Percentiles rank a stretch among this genome's conserved stretches.
Evolutionary conservation across 2,329 filamentous ascomycete species (phyloP).

Genomic region (Fusarium gaditjirri): DNA sequence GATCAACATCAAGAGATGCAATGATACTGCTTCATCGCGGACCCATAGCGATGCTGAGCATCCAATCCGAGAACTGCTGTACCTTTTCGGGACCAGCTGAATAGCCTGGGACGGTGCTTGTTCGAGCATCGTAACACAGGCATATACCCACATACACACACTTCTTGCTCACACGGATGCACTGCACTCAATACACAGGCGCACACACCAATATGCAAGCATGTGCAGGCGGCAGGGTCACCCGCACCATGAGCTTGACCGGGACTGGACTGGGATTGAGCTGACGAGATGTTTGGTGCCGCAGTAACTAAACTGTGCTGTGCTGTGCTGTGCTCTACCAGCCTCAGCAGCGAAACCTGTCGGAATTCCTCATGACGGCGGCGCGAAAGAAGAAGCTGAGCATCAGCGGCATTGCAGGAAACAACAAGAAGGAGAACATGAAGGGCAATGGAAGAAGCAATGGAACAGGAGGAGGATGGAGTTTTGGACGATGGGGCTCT

Average conservation of each 20-base stretch:
- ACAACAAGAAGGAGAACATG: slow-evolving; percentile 31
- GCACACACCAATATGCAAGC: slow-evolving; percentile 11
- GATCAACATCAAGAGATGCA: not conserved
- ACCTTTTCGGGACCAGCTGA: slow-evolving; percentile 15
- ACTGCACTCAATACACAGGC: not conserved
- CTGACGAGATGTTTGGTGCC: slow-evolving; percentile 17
- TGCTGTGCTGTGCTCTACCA: not conserved
- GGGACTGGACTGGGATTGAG: not conserved
- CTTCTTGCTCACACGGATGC: not conserved
- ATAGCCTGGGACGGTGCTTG: slow-evolving; percentile 5
- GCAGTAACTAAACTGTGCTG: not conserved
- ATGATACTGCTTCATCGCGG: slow-evolving; percentile 2
- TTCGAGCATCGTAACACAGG: slow-evolving; percentile 4
- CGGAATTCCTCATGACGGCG: slow-evolving; percentile 18
- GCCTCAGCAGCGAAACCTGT: not conserved
- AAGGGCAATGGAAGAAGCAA: slow-evolving; percentile 20
- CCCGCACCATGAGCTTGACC: slow-evolving; percentile 5
- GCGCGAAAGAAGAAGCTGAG: slow-evolving; percentile 33
- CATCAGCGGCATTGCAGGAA: slow-evolving; percentile 24
- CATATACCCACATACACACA: not conserved
- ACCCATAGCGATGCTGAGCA: not conserved
- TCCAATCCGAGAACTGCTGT: slow-evolving; percentile 18
- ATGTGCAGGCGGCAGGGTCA: slow-evolving; percentile 1
- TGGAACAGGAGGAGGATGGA: slow-evolving; percentile 26
- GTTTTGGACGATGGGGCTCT: slow-evolving; percentile 34